phyloP scores from a whole-genome alignment of 805 yeast genomes.

The Pichia californica region DNA sequence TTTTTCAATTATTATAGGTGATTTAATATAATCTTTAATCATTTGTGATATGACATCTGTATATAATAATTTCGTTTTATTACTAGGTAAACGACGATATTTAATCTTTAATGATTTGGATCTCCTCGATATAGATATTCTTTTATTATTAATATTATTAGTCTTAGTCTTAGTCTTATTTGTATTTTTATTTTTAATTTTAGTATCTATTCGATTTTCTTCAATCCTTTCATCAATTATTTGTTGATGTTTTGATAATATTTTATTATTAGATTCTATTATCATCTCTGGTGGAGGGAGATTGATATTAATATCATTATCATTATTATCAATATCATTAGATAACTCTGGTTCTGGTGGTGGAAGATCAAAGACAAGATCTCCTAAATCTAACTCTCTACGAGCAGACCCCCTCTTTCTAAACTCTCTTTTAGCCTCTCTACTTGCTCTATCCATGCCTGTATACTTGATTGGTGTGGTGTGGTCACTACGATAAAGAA shows the following conservation, averaged over 20 bases:
- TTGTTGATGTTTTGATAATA: conserved; percentile 1
- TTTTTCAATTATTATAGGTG: conserved; percentile 13
- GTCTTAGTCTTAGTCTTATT: neutral
- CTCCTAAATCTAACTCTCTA: conserved; percentile 22
- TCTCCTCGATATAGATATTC: neutral
- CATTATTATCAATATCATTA: neutral
- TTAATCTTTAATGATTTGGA: conserved; percentile 16
- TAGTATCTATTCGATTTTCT: neutral
- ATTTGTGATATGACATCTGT: conserved; percentile 30
- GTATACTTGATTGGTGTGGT: too few species aligned
- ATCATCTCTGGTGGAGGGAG: neutral
- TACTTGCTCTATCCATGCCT: conserved; percentile 1
- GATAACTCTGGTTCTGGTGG: neutral
- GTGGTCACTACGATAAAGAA: too few species aligned
- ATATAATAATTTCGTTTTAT: conserved; percentile 25
- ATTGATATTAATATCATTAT: neutral
- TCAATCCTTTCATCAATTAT: neutral
- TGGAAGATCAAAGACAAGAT: conserved; percentile 21
- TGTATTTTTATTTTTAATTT: neutral
- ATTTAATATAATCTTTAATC: conserved; percentile 24
- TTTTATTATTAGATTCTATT: neutral
- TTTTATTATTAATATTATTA: neutral
- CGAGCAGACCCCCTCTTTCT: conserved; percentile 29
- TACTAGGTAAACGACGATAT: conserved; percentile 24
- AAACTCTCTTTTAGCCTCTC: conserved; percentile 25